Conservation (phyloP, 1,284 basidiomycete genomes). For the Taiwanofungus camphoratus region DNA sequence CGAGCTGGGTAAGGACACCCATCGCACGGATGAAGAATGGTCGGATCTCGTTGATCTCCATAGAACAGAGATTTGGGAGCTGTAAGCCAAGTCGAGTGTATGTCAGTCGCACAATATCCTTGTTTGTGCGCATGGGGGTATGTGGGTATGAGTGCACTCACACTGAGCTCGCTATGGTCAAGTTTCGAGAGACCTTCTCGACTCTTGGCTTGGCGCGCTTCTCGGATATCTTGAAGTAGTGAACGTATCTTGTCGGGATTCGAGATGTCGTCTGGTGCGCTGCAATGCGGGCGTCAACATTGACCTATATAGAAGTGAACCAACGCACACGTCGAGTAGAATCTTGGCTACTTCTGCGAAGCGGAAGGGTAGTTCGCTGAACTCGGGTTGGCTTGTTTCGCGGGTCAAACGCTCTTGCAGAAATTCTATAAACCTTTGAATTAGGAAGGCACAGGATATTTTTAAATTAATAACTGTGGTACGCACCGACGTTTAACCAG, state of each 20-base stretch:
- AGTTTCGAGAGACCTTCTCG: conserved; percentile 74
- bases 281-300: conserved; percentile 28
- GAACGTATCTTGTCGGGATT: conserved; percentile 78
- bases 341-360: conserved; percentile 89
- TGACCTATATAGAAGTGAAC: neutral
- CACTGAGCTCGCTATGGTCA: conserved; percentile 76
- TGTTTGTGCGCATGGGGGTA: neutral
- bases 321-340: conserved; percentile 81
- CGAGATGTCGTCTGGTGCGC: conserved; percentile 86
- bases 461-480: neutral
- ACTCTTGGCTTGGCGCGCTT: conserved; percentile 92
- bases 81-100: conserved; percentile 26
- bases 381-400: conserved; percentile 69
- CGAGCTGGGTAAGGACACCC: conserved; percentile 54
- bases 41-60: conserved; percentile 91
- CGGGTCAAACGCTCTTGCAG: conserved; percentile 66
- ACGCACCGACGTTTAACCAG: conserved; percentile 84
- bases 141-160: conserved; percentile 26
- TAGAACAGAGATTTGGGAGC: conserved; percentile 82
- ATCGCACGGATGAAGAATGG: conserved; percentile 86
- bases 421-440: conserved; percentile 53
- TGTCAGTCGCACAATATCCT: too few relatives aligned
- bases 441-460: neutral
- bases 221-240: conserved; percentile 88
- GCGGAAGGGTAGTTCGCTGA: conserved; percentile 77